Evolutionary conservation across 148 eudicot genomes (phyloP).

Genomic region (Arctostaphylos glauca): DNA sequence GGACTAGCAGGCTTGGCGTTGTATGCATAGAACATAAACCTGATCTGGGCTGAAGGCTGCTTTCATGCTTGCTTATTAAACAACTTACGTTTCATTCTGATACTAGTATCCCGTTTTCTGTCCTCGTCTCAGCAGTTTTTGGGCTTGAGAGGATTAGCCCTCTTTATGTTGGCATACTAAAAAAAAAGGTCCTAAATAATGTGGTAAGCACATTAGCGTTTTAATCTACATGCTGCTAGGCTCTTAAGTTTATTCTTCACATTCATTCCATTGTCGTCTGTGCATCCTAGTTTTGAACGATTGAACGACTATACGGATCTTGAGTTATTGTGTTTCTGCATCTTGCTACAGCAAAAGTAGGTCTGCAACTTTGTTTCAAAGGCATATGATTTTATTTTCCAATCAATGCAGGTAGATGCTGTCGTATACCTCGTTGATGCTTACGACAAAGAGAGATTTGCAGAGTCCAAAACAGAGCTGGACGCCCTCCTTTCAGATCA

Average conservation of each 20-base stretch:
- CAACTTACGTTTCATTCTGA: no score
- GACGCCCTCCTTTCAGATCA: slow-evolving; percentile 42
- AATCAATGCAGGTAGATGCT: slow-evolving; percentile 34
- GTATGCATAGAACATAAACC: no score
- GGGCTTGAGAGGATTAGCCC: no score
- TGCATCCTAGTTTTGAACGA: not conserved
- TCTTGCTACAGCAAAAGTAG: not conserved
- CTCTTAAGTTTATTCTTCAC: not conserved
- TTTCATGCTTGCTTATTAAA: no score
- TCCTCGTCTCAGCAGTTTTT: no score
- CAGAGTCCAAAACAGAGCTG: slow-evolving; percentile 42
- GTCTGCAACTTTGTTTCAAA: not conserved
- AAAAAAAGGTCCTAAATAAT: no score
- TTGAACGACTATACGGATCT: not conserved
- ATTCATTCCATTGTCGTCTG: not conserved
- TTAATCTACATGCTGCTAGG: not conserved
- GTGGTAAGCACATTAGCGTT: no score
- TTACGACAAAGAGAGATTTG: slow-evolving; percentile 44
- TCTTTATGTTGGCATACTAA: no score
- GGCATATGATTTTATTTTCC: not conserved
- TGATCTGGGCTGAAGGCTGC: no score
- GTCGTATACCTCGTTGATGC: slow-evolving; percentile 53
- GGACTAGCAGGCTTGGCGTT: no score
- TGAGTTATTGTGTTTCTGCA: not conserved
- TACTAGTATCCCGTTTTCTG: no score